phyloP scores from a whole-genome alignment of 495 filamentous ascomycete species.

The Penicillium egyptiacum region DNA sequence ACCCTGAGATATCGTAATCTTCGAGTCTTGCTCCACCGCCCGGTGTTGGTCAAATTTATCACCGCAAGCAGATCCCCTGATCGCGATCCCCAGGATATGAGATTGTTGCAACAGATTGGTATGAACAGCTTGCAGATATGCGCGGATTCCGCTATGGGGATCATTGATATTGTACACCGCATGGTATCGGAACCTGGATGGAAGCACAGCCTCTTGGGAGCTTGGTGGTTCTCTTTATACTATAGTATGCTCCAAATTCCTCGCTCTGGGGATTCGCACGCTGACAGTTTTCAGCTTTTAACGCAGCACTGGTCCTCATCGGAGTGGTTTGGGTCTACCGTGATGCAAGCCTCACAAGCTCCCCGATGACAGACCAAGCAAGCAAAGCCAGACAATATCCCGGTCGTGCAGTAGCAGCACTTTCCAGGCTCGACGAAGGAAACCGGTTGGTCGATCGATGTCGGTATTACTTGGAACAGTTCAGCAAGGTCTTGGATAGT shows the following conservation, averaged over 20 bases:
- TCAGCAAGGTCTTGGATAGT: constrained; percentile 28
- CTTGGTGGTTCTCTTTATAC: constrained; percentile 47
- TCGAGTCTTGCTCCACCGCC: constrained; percentile 38
- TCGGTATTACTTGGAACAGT: constrained; percentile 36
- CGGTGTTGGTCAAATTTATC: constrained; percentile 41
- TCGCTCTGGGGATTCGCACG: background rate
- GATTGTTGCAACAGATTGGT: constrained; percentile 34
- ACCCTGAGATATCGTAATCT: constrained; percentile 40
- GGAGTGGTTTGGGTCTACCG: constrained; percentile 31
- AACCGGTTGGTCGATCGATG: constrained; percentile 45
- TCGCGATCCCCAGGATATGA: constrained; percentile 25
- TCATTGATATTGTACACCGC: constrained; percentile 36
- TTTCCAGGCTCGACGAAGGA: constrained; percentile 37
- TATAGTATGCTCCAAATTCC: constrained; percentile 31
- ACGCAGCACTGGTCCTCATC: constrained; percentile 40
- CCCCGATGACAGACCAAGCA: constrained; percentile 12
- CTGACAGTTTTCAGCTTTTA: constrained; percentile 33
- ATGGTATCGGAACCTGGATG: constrained; percentile 25
- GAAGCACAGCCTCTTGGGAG: constrained; percentile 34
- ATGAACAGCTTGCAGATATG: constrained; percentile 40
- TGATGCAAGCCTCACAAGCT: constrained; percentile 14
- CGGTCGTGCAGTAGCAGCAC: constrained; percentile 33
- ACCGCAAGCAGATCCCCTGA: constrained; percentile 29
- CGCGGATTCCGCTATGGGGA: constrained; percentile 37
- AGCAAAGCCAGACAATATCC: constrained; percentile 23